phyloP scores from a whole-genome alignment of 768 basidiomycete genomes.

The Xerocomellus chrysenteron region DNA sequence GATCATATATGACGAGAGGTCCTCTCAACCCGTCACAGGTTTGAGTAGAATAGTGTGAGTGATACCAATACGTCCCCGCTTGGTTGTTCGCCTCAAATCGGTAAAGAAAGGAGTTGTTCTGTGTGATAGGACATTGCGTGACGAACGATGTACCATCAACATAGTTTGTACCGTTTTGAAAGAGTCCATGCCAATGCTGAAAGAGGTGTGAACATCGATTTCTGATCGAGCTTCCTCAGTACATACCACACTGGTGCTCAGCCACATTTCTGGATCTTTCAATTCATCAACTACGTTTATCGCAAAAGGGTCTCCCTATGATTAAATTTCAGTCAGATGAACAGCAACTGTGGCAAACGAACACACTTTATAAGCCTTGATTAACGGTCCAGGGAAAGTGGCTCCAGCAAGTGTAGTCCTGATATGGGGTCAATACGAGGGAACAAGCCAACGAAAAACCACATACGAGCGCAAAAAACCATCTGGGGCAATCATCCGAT shows the following conservation, averaged over 20 bases:
- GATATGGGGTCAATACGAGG: neutral
- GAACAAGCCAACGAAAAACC: neutral
- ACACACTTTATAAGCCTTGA: conserved; percentile 35
- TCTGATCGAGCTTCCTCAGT: neutral
- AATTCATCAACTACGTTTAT: conserved; percentile 49
- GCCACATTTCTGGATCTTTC: conserved; percentile 46
- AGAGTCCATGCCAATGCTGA: conserved; percentile 58
- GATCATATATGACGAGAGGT: conserved; percentile 43
- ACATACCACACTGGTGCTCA: conserved; percentile 46
- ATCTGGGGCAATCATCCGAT: conserved; percentile 45
- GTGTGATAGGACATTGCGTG: conserved; percentile 34
- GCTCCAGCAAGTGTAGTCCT: conserved; percentile 38
- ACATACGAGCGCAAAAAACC: conserved; percentile 46
- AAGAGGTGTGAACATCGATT: neutral
- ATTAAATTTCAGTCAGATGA: neutral
- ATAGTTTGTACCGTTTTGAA: conserved; percentile 43
- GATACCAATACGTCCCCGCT: conserved; percentile 36
- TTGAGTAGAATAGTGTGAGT: conserved; percentile 40
- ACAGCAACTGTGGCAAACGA: neutral
- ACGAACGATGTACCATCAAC: conserved; percentile 45
- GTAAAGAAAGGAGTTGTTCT: conserved; percentile 25
- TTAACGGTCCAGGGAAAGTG: conserved; percentile 47
- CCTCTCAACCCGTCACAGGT: conserved; percentile 39
- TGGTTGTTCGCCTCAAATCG: conserved; percentile 20
- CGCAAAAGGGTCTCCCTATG: conserved; percentile 39